Conservation (phyloP, 2,329 filamentous ascomycete species). For the Mycocentrospora acerina region DNA sequence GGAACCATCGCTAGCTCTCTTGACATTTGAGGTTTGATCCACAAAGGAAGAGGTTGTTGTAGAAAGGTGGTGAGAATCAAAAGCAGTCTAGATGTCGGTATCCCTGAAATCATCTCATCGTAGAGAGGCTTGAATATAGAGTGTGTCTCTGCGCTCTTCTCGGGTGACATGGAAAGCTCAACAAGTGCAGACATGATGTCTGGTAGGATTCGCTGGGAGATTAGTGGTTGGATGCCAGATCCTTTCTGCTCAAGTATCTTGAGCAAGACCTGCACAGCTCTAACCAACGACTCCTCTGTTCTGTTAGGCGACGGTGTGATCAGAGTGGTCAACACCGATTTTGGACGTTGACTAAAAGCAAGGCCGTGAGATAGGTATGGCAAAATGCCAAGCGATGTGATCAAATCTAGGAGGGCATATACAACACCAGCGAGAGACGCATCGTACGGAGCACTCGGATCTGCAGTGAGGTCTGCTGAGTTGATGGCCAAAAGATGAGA, state of each 20-base stretch:
- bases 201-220: slow-evolving; percentile 36
- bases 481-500: slow-evolving; percentile 37
- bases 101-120: slow-evolving; percentile 23
- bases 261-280: slow-evolving; percentile 19
- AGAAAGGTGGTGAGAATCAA: slow-evolving; percentile 64
- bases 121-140: slow-evolving; percentile 20
- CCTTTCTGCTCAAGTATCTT: slow-evolving; percentile 29
- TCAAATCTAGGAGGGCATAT: slow-evolving; percentile 42
- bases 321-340: slow-evolving; percentile 29
- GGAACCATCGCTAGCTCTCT: slow-evolving; percentile 62
- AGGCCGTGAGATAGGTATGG: slow-evolving; percentile 38
- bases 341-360: slow-evolving; percentile 35
- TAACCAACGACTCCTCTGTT: slow-evolving; percentile 14
- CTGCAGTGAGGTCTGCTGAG: slow-evolving; percentile 30
- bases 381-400: slow-evolving; percentile 36
- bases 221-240: slow-evolving; percentile 38
- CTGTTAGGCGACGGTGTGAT: slow-evolving; percentile 10
- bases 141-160: slow-evolving; percentile 8
- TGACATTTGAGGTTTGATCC: slow-evolving; percentile 61
- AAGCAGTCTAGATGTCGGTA: slow-evolving; percentile 58
- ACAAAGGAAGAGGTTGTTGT: slow-evolving; percentile 61
- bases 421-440: slow-evolving; percentile 40
- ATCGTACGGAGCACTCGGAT: slow-evolving; percentile 41
- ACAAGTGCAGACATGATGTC: slow-evolving; percentile 39
- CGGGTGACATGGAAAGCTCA: slow-evolving; percentile 38